These are phyloP conservation scores for Syncephalastrum racemosum DNA, from an alignment of 371 early-diverging fungal species.

Conservation along the genomic window DNA sequence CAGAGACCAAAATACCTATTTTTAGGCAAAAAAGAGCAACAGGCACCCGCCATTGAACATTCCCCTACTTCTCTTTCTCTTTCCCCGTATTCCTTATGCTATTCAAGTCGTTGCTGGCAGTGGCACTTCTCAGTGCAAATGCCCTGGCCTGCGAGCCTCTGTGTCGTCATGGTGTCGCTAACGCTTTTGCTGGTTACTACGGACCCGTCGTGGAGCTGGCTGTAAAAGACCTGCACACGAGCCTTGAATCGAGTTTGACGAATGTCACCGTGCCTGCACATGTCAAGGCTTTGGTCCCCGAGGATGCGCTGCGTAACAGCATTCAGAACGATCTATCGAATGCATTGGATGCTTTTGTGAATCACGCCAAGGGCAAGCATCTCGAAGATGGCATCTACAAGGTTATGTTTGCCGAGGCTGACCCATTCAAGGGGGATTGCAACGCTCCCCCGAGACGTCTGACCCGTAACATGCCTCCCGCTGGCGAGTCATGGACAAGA, in stretches of 20 bases:
- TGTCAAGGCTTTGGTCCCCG: conserved; percentile 26
- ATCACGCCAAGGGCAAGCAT: conserved; percentile 21
- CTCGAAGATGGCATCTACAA: conserved; percentile 45
- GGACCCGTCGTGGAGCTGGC: conserved; percentile 31
- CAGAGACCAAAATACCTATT: too few relatives aligned
- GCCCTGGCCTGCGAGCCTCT: conserved; percentile 55
- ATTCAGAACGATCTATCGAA: conserved; percentile 22
- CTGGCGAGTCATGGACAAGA: conserved; percentile 55
- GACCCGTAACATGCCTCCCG: conserved; percentile 50
- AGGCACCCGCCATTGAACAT: too few relatives aligned
- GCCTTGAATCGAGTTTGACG: conserved; percentile 21
- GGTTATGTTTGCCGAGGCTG: conserved; percentile 55
- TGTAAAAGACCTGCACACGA: conserved; percentile 26
- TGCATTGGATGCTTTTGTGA: conserved; percentile 17
- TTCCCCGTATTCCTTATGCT: too few relatives aligned
- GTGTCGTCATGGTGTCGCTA: conserved; percentile 54
- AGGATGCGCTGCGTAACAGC: conserved; percentile 32
- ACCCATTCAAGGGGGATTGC: conserved; percentile 67
- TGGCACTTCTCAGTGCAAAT: background rate
- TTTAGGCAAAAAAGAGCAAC: too few relatives aligned
- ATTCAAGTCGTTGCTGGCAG: too few relatives aligned
- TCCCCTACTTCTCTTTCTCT: too few relatives aligned
- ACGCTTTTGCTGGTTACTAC: conserved; percentile 52
- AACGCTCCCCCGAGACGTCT: conserved; percentile 52
- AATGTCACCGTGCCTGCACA: conserved; percentile 23